These are phyloP conservation scores for Trichoderma lentiforme DNA, from an alignment of 2,329 filamentous ascomycete genomes.

Conservation along the genomic window DNA sequence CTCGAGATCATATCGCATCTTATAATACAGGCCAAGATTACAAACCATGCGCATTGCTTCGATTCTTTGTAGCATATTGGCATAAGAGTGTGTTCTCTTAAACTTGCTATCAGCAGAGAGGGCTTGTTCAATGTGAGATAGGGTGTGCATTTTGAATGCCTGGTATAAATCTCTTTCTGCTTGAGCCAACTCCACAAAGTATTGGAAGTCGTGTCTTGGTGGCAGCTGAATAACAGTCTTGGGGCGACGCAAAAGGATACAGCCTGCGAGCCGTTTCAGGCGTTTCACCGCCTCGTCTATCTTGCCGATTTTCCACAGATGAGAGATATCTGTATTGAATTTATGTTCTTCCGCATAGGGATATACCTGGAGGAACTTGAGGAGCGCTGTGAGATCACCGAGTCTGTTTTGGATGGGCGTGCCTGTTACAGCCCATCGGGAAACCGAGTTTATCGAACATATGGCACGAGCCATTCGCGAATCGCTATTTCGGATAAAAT, in stretches of 20 bases:
- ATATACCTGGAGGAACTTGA: constrained; percentile 40
- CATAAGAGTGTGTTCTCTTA: constrained; percentile 26
- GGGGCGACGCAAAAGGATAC: constrained; percentile 39
- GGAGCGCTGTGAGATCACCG: constrained; percentile 38
- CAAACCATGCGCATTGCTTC: constrained; percentile 45
- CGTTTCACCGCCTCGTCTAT: constrained; percentile 37
- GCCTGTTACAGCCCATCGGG: constrained; percentile 46
- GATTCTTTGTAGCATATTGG: constrained; percentile 44
- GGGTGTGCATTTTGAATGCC: constrained; percentile 25
- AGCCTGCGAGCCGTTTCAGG: constrained; percentile 37
- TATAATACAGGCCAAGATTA: constrained; percentile 43
- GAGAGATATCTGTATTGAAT: constrained; percentile 39
- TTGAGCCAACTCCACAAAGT: constrained; percentile 34
- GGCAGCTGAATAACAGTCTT: constrained; percentile 40
- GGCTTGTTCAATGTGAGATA: constrained; percentile 34
- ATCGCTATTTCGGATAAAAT: constrained; percentile 37
- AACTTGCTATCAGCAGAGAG: constrained; percentile 23
- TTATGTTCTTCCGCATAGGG: constrained; percentile 38
- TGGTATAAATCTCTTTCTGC: constrained; percentile 39
- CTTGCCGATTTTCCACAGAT: constrained; percentile 38
- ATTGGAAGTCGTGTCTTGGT: constrained; percentile 31
- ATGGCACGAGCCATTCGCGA: constrained; percentile 36
- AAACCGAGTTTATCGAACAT: constrained; percentile 33
- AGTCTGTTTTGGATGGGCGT: constrained; percentile 47
- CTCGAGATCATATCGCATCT: constrained; percentile 27